phyloP scores from a whole-genome alignment of 2,329 filamentous ascomycete species.

The Pseudogymnoascus sp. region DNA sequence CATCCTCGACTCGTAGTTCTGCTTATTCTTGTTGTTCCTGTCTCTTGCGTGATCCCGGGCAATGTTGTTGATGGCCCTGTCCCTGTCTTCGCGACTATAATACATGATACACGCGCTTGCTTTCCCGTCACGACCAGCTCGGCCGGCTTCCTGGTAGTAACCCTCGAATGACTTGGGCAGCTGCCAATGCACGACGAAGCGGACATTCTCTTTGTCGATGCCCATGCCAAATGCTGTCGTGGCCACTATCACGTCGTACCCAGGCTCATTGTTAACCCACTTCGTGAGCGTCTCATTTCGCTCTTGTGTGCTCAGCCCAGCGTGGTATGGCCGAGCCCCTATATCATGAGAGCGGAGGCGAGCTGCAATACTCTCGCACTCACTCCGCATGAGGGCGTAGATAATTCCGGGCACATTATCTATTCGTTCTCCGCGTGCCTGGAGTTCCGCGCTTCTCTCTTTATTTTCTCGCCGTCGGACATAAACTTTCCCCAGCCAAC shows the following conservation, averaged over 20 bases:
- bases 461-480: constrained; percentile 53
- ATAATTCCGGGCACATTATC: constrained; percentile 69
- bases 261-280: constrained; percentile 65
- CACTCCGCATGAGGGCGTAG: constrained; percentile 66
- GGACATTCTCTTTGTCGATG: constrained; percentile 90
- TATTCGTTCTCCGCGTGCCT: constrained; percentile 42
- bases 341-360: constrained; percentile 60
- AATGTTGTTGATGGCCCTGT: constrained; percentile 51
- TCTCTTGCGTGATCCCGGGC: constrained; percentile 31
- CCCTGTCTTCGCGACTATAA: constrained; percentile 79
- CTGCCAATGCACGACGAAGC: constrained; percentile 92
- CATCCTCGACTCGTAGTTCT: constrained; percentile 41
- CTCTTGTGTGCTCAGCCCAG: constrained; percentile 55
- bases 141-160: constrained; percentile 91
- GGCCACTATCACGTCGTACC: constrained; percentile 87
- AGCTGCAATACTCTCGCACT: constrained; percentile 63
- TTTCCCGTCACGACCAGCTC: constrained; percentile 82
- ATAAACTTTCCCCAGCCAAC: constrained; percentile 69
- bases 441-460: constrained; percentile 49
- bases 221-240: constrained; percentile 98
- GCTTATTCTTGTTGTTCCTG: constrained; percentile 31
- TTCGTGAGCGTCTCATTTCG: constrained; percentile 63
- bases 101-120: constrained; percentile 83
- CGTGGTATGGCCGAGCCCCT: constrained; percentile 65
- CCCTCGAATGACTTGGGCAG: constrained; percentile 91